Percentiles rank a stretch among this genome's conserved stretches.
Conservation (phyloP, 768 basidiomycete genomes). For the Coprinopsis cinerea region DNA sequence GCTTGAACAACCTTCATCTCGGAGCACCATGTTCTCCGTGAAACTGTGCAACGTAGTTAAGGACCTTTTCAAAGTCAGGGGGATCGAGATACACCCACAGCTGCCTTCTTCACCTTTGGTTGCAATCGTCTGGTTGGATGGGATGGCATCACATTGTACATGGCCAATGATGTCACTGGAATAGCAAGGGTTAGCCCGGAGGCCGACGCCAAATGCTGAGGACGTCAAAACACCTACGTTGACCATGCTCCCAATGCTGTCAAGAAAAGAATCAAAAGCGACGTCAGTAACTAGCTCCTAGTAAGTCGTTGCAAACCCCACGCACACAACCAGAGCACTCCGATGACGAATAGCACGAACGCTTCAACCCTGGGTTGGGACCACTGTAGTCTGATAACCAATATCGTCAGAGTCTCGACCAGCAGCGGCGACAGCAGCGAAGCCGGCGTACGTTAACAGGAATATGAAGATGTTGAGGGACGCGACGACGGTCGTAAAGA, state of each 20-base stretch:
- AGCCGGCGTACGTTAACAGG: constrained; percentile 45
- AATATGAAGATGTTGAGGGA: constrained; percentile 61
- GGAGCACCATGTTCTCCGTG: constrained; percentile 49
- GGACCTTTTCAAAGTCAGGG: too few relatives aligned
- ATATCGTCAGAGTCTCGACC: background rate
- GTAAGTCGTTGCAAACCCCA: too few relatives aligned
- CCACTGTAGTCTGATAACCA: constrained; percentile 52
- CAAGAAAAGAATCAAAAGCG: constrained; percentile 9
- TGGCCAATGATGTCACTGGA: constrained; percentile 64
- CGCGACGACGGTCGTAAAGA: constrained; percentile 62
- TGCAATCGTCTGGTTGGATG: constrained; percentile 32
- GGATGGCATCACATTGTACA: constrained; percentile 54
- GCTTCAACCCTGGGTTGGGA: constrained; percentile 63
- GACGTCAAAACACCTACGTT: constrained; percentile 36
- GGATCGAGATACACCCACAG: too few relatives aligned
- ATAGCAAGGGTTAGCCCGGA: constrained; percentile 1
- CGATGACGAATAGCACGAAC: constrained; percentile 45
- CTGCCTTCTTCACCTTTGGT: constrained; percentile 46
- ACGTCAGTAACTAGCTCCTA: constrained; percentile 5
- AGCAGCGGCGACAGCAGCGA: background rate
- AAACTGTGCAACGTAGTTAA: too few relatives aligned
- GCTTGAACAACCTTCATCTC: constrained; percentile 77
- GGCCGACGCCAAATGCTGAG: background rate
- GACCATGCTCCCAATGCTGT: constrained; percentile 75
- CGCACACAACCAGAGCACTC: constrained; percentile 67